phyloP scores from a whole-genome alignment of 768 basidiomycete species.

The Rubroboletus satanas region DNA sequence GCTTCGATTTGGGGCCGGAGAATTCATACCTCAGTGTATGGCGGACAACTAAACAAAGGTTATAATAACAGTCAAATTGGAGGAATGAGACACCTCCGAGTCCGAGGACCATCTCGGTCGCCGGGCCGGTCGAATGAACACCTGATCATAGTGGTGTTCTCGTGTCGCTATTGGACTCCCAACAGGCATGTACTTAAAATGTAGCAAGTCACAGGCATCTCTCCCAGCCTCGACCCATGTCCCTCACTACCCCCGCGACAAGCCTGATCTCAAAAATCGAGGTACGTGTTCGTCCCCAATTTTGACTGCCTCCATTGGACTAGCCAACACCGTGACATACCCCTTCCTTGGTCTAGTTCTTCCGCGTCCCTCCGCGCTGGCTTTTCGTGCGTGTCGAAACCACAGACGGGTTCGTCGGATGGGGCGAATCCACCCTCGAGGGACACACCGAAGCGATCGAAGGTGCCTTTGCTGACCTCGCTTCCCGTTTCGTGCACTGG shows the following conservation, averaged over 20 bases:
- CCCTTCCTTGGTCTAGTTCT: slow-evolving; percentile 36
- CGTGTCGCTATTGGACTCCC: background rate
- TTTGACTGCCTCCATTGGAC: no score
- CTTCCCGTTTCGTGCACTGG: slow-evolving; percentile 54
- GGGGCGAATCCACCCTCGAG: slow-evolving; percentile 74
- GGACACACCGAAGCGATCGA: slow-evolving; percentile 71
- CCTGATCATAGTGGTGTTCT: background rate
- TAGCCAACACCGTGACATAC: background rate
- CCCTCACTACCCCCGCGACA: slow-evolving; percentile 10
- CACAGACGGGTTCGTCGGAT: slow-evolving; percentile 58
- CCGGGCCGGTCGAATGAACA: slow-evolving; percentile 1
- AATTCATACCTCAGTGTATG: no score
- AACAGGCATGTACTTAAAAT: background rate
- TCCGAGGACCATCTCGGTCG: background rate
- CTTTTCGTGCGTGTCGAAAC: slow-evolving; percentile 71
- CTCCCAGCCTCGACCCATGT: slow-evolving; percentile 4
- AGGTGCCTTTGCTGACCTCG: slow-evolving; percentile 59
- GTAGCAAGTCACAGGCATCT: background rate
- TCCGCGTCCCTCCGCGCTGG: slow-evolving; percentile 72
- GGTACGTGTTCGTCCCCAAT: background rate
- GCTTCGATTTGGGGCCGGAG: no score
- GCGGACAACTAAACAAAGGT: no score
- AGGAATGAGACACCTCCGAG: background rate
- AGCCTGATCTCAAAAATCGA: slow-evolving; percentile 30
- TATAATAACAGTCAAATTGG: no score